Conservation (phyloP, 2,329 filamentous ascomycete genomes). For the Xylariaceae sp. region DNA sequence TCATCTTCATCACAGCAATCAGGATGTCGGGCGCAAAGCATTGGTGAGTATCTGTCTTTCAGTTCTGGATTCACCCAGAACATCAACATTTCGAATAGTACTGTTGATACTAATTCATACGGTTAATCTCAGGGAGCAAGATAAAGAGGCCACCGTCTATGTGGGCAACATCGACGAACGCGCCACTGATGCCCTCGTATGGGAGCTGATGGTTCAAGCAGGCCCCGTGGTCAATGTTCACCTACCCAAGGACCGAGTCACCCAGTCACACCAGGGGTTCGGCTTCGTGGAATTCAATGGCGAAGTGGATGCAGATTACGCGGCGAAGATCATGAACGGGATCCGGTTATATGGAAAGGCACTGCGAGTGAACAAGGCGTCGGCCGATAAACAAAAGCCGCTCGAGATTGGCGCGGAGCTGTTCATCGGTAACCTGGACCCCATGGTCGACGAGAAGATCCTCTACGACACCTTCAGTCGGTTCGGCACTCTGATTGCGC, state of each 20-base stretch:
- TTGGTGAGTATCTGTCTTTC: slow-evolving; percentile 25
- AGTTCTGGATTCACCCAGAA: neutral
- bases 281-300: slow-evolving; percentile 98
- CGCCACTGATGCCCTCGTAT: slow-evolving; percentile 81
- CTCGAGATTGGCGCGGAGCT: slow-evolving; percentile 94
- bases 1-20: neutral
- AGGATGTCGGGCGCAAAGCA: slow-evolving; percentile 41
- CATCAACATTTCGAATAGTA: neutral
- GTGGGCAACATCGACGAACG: slow-evolving; percentile 98
- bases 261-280: slow-evolving; percentile 94
- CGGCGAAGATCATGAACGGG: slow-evolving; percentile 93
- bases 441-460: slow-evolving; percentile 91
- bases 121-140: slow-evolving; percentile 67
- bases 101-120: neutral
- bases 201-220: slow-evolving; percentile 97
- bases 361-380: slow-evolving; percentile 89
- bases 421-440: slow-evolving; percentile 92
- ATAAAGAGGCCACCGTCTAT: slow-evolving; percentile 97
- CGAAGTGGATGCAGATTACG: slow-evolving; percentile 94
- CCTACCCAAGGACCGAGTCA: slow-evolving; percentile 95
- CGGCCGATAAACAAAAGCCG: slow-evolving; percentile 87
- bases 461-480: slow-evolving; percentile 91
- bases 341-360: slow-evolving; percentile 90
- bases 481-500: slow-evolving; percentile 77
- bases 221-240: slow-evolving; percentile 97